phyloP scores from a whole-genome alignment of 1,284 basidiomycete genomes.

The Ustilago trichophora region DNA sequence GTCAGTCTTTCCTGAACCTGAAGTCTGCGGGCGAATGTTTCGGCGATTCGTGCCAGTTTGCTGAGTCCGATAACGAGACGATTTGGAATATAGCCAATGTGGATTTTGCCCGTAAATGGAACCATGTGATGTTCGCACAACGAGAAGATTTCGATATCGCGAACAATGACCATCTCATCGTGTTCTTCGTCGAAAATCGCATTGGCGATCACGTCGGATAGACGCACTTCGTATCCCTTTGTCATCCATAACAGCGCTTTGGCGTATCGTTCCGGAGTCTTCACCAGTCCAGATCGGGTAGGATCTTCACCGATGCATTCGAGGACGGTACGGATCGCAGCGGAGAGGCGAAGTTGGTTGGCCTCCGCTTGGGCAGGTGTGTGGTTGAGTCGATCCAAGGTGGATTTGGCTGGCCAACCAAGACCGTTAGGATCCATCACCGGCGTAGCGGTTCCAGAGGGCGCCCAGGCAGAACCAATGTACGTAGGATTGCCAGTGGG shows the following conservation, averaged over 20 bases:
- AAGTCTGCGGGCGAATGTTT: conserved; percentile 92
- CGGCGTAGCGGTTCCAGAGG: conserved; percentile 48
- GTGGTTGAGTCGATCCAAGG: conserved; percentile 56
- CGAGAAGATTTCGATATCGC: conserved; percentile 96
- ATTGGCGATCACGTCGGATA: conserved; percentile 96
- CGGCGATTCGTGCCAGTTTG: conserved; percentile 95
- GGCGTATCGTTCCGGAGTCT: conserved; percentile 94
- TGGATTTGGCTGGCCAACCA: conserved; percentile 63
- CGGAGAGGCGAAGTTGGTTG: conserved; percentile 74
- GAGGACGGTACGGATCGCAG: conserved; percentile 88
- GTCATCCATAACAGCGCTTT: conserved; percentile 99
- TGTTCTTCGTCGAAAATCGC: conserved; percentile 99
- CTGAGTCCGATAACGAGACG: conserved; percentile 93
- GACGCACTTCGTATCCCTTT: conserved; percentile 92
- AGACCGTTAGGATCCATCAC: conserved; percentile 64
- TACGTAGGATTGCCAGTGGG: conserved; percentile 57
- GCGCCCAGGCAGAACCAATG: conserved; percentile 41
- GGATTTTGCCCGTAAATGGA: conserved; percentile 89
- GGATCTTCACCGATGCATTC: conserved; percentile 99
- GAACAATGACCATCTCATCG: conserved; percentile 99
- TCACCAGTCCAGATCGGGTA: conserved; percentile 85
- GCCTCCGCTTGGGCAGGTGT: conserved; percentile 54
- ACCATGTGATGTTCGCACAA: conserved; percentile 99
- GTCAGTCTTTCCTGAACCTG: conserved; percentile 98
- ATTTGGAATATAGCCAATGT: conserved; percentile 90